phyloP scores from a whole-genome alignment of 768 basidiomycete genomes.

The Suillus placidus region DNA sequence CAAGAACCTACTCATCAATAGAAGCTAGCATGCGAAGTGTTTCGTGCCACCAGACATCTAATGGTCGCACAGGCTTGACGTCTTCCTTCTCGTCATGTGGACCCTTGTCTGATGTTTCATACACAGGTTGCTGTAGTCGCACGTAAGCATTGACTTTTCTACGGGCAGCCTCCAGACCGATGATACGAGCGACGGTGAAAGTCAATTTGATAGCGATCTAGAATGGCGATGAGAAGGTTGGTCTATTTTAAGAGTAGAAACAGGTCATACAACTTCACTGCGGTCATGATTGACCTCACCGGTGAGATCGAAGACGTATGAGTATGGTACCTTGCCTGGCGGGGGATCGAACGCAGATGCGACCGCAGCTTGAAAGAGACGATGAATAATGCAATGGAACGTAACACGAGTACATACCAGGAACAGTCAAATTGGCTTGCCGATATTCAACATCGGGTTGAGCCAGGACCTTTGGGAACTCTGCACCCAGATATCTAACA shows the following conservation, averaged over 20 bases:
- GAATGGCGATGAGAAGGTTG: slow-evolving; percentile 13
- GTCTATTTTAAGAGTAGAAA: background rate
- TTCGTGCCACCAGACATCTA: slow-evolving; percentile 91
- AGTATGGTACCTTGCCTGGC: slow-evolving; percentile 66
- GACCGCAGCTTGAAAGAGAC: slow-evolving; percentile 56
- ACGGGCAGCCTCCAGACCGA: slow-evolving; percentile 79
- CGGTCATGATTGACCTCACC: slow-evolving; percentile 80
- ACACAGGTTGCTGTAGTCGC: slow-evolving; percentile 77
- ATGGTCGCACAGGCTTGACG: slow-evolving; percentile 65
- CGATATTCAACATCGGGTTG: slow-evolving; percentile 76
- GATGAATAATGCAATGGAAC: slow-evolving; percentile 17
- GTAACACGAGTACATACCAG: slow-evolving; percentile 47
- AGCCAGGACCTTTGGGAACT: slow-evolving; percentile 70
- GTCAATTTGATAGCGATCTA: slow-evolving; percentile 83
- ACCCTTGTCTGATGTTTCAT: slow-evolving; percentile 71
- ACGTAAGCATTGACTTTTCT: slow-evolving; percentile 80
- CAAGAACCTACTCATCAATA: slow-evolving; percentile 61
- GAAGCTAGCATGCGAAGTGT: slow-evolving; percentile 72
- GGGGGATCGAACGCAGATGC: slow-evolving; percentile 71
- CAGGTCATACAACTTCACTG: slow-evolving; percentile 62
- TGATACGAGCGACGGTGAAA: slow-evolving; percentile 62
- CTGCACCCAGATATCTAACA: slow-evolving; percentile 72
- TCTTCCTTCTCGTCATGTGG: slow-evolving; percentile 72
- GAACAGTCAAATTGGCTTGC: slow-evolving; percentile 78
- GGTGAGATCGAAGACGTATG: slow-evolving; percentile 84